Percentiles rank a stretch among this genome's conserved stretches.
These are phyloP conservation scores for Entomortierella parvispora DNA, from an alignment of 192 early-diverging fungal genomes.

Conservation along the genomic window DNA sequence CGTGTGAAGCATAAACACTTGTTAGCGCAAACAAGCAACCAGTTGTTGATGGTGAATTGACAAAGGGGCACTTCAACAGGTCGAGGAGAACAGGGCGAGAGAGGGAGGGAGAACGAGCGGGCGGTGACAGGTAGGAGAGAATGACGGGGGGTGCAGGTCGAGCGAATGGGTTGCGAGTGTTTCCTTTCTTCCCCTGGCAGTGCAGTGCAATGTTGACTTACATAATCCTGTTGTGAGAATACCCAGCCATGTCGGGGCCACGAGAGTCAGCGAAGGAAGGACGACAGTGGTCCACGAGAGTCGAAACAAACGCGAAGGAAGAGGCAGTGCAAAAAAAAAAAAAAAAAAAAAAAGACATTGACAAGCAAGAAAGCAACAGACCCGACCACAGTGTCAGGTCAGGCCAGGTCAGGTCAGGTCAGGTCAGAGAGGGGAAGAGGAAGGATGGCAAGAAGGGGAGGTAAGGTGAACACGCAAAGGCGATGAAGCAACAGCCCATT, in stretches of 20 bases:
- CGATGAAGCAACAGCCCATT: not conserved
- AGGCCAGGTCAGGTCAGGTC: not conserved
- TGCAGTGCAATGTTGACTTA: slow-evolving; percentile 29
- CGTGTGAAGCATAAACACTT: not conserved
- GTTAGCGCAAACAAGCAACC: not conserved
- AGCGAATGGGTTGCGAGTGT: not conserved
- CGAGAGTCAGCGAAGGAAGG: not conserved
- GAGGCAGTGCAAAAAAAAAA: too few relatives aligned
- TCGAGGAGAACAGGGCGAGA: not conserved
- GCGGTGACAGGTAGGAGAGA: not conserved
- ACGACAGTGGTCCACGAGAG: not conserved
- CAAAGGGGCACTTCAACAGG: too few relatives aligned
- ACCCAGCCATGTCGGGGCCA: not conserved
- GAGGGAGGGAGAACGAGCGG: not conserved
- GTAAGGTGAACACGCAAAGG: not conserved
- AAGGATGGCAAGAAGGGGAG: not conserved
- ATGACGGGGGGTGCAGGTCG: not conserved
- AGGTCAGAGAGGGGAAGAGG: not conserved
- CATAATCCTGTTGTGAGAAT: slow-evolving; percentile 31
- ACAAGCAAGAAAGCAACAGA: not conserved
- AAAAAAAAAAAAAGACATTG: not conserved
- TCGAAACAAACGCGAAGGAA: not conserved
- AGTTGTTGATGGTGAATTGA: not conserved
- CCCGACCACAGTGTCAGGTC: not conserved
- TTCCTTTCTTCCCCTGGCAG: not conserved